Percentiles rank a stretch among this genome's conserved stretches.
These are phyloP conservation scores for Xerocomellus chrysenteron DNA, from an alignment of 768 basidiomycete species.

Conservation along the genomic window DNA sequence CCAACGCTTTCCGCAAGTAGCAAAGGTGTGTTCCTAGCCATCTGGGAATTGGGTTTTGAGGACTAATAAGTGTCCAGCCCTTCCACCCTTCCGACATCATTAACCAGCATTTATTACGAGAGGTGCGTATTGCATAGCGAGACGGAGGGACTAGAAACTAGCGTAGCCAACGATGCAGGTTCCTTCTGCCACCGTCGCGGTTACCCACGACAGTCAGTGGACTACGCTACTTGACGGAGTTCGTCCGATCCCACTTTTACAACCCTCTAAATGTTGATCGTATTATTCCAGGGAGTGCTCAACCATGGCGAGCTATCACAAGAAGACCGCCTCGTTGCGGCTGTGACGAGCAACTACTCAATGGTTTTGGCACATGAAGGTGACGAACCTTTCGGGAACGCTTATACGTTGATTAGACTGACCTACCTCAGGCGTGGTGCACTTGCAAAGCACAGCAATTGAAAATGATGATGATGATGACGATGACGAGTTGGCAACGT, in stretches of 20 bases:
- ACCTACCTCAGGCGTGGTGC: not conserved
- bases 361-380: not conserved
- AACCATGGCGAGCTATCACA: not conserved
- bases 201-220: conserved; percentile 14
- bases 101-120: conserved; percentile 5
- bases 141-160: not conserved
- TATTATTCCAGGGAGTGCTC: not conserved
- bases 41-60: not conserved
- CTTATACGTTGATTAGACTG: not conserved
- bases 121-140: not conserved
- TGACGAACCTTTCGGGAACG: not conserved
- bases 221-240: conserved; percentile 1
- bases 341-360: not conserved
- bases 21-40: not conserved
- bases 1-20: conserved; percentile 2
- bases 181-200: conserved; percentile 6
- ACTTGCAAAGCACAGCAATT: not conserved
- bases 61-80: not conserved
- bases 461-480: too few relatives aligned
- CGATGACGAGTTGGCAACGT: too few relatives aligned
- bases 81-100: conserved; percentile 15
- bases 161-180: not conserved
- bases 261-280: not conserved
- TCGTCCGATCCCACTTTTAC: not conserved
- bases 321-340: not conserved